A percentile compares a stretch with the other conserved stretches of the same genome.
Evolutionary conservation across 140 eudicot genomes (phyloP).

Genomic region (Bidens hawaiensis): DNA sequence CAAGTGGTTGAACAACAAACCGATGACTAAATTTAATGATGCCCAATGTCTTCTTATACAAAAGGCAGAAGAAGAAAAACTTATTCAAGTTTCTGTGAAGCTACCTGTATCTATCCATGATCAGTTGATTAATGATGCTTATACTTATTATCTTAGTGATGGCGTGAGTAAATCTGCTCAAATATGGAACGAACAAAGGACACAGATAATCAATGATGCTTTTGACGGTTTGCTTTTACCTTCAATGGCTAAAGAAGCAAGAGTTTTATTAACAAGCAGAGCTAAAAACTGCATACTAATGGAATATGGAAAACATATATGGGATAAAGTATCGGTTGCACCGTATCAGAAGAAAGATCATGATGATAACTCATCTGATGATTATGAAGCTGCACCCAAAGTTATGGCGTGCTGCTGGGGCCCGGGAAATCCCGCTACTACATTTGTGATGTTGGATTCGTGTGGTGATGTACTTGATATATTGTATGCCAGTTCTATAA

Average conservation of each 20-base stretch:
- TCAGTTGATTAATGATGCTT: slow-evolving; percentile 54
- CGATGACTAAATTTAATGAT: slow-evolving; percentile 66
- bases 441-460: slow-evolving; percentile 96
- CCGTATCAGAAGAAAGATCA: slow-evolving; percentile 67
- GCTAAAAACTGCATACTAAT: slow-evolving; percentile 48
- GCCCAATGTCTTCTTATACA: slow-evolving; percentile 90
- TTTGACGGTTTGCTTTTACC: slow-evolving; percentile 60
- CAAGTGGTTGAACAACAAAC: slow-evolving; percentile 76
- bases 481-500: slow-evolving; percentile 62
- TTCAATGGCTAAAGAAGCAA: slow-evolving; percentile 91
- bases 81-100: slow-evolving; percentile 69
- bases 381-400: slow-evolving; percentile 77
- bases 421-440: slow-evolving; percentile 87
- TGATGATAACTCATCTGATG: slow-evolving; percentile 42
- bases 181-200: slow-evolving; percentile 92
- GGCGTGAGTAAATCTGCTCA: slow-evolving; percentile 95
- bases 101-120: slow-evolving; percentile 46
- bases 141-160: slow-evolving; percentile 69
- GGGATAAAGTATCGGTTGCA: slow-evolving; percentile 75
- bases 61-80: slow-evolving; percentile 95
- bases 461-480: slow-evolving; percentile 78
- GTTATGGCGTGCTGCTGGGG: slow-evolving; percentile 99
- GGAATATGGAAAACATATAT: slow-evolving; percentile 66
- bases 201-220: slow-evolving; percentile 66
- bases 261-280: slow-evolving; percentile 29